These are phyloP conservation scores for Solanum tarapatanum DNA, from an alignment of 257 asterid species.

Conservation along the genomic window DNA sequence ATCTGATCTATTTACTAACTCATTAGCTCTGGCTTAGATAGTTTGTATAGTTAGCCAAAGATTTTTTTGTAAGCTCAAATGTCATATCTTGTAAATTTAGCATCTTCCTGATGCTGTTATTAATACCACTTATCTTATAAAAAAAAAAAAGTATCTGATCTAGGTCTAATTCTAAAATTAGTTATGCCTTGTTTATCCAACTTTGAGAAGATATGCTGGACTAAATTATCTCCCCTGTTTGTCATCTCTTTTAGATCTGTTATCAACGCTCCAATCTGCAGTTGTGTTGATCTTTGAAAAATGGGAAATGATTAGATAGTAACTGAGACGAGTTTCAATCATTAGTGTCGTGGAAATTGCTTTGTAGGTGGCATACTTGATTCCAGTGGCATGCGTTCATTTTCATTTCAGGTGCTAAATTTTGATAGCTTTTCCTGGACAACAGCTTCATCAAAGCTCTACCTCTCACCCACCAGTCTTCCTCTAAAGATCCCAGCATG, in stretches of 20 bases:
- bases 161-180: not conserved
- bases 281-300: not conserved
- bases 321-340: not conserved
- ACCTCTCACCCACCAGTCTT: constrained; percentile 81
- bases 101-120: too few species aligned
- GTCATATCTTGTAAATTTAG: too few species aligned
- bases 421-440: constrained; percentile 86
- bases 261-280: not conserved
- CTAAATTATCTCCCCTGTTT: not conserved
- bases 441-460: constrained; percentile 72
- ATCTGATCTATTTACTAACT: not conserved
- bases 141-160: not conserved
- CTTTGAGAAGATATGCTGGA: not conserved
- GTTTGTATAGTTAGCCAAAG: too few species aligned
- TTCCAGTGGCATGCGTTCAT: not conserved
- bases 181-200: not conserved
- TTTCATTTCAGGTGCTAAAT: constrained; percentile 53
- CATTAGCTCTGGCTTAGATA: too few species aligned
- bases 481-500: constrained; percentile 93
- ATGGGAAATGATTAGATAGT: not conserved
- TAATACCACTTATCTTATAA: too few species aligned
- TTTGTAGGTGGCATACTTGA: not conserved
- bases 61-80: too few species aligned
- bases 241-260: not conserved
- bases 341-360: not conserved